Base-by-base conservation (phyloP, 2,329 filamentous ascomycete species). In the Cladophialophora yegresii region DNA sequence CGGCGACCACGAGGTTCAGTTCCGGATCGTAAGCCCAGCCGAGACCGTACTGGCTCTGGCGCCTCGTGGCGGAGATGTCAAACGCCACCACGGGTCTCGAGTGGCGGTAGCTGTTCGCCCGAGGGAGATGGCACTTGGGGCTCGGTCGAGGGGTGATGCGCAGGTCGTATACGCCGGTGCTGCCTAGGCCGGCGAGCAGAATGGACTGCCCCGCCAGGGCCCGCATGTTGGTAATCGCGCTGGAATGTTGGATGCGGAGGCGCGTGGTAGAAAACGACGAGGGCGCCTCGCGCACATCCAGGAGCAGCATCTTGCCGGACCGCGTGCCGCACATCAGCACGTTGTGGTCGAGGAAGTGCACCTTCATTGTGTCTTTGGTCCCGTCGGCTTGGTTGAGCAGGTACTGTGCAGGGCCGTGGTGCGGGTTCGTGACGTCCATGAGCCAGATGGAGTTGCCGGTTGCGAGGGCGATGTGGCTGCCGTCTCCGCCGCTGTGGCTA, bases 21-120 rank as follows among this genome's bases (percentile, higher is more conserved):
- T 69, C 65, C 2, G 61, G 64, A 22, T 70, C 69, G 62, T 68
- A 70, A 9, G 61, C 63, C 56, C 67, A 70, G 7, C 58, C 67
- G 12, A 68, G 36, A 4, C 61, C 59, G 59, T 64, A 68, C n/a
- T 54, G 28, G 8, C 62, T 62, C 43, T 67, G 62, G 8, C 32
- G 57, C 10, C 64, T 54, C 4, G 51, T 30, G 4, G 9, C 16
- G 16, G 56, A 32, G 23, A 70, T 49, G 36, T 65, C 56, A 59
- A 70, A 70, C 3, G 43, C 55, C 4, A 67, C 30, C 8, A 57
- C 22, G 9, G 65, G 23, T 0, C 30, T 58, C 20, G 60, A 54
- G 22, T 62, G 49, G 28, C n/a, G 50, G 54, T 53, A 50, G 20
- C 51, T 57, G 40, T 51, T 36, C 22, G 45, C 33, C 28, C 36